Evolutionary conservation across 2,329 filamentous ascomycete species (phyloP), one percentile per base, ranked within the genome.

Genomic region (Colletotrichum zoysiae): DNA sequence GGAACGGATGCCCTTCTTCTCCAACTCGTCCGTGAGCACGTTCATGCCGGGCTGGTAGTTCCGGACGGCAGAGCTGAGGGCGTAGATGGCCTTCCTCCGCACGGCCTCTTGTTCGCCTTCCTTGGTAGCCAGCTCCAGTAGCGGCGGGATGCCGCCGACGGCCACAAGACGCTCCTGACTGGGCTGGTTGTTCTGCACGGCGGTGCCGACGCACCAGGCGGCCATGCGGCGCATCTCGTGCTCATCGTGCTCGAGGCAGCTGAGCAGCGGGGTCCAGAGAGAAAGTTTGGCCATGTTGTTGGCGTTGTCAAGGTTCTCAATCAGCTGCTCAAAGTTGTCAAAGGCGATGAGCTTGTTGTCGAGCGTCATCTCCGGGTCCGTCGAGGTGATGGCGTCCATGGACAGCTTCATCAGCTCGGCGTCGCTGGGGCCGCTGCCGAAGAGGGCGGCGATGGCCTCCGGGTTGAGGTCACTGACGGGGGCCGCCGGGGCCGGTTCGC

Each of bases 271-370:
- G 14, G 89, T 88, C 96, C 96, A 99, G 42, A 98, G 86, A 8
- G 88, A 88, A 26, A 98, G 84, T 38, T 88, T 88, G 75, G 91
- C 91, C 76, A 99, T 89, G 83, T 98, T 97, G 86, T 98, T 99
- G 70, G 96, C 95, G 81, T 99, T 99, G 86, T 99, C 96, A 77
- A 98, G 90, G 74, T 89, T 91, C 85, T 98, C 95, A 77, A 98
- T 92, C 71, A 97, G 86, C 82, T 97, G 94, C 84, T 97, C 95
- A 74, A 98, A 92, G 84, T 98, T 97, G 87, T 97, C 95, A 82
- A 97, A 97, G 48, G 95, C 95, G 70, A 91, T 89, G 65, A 97
- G 83, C 81, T 93, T 94, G 82, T 94, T 89, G 55, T 94, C 92
- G 61, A 95, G 86, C 5, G 89, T 88, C 67, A 92, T 84, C 68